These are phyloP conservation scores for Rhizopus arrhizus DNA, from an alignment of 371 early-diverging fungal species.

Conservation along the genomic window DNA sequence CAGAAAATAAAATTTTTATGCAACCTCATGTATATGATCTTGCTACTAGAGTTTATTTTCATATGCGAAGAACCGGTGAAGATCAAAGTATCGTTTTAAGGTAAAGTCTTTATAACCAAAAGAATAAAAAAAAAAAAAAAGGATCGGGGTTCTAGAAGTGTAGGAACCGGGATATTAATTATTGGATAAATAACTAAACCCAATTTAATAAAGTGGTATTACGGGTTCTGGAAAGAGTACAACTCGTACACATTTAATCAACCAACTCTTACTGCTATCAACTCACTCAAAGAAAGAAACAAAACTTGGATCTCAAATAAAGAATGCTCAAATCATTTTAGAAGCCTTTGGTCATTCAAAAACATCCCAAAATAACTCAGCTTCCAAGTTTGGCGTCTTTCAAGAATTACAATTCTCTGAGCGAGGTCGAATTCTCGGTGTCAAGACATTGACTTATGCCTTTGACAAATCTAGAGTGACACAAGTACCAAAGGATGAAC, in stretches of 20 bases:
- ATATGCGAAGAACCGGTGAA: conserved; percentile 78
- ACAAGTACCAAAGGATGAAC: conserved; percentile 52
- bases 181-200: conserved; percentile 1
- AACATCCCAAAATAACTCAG: conserved; percentile 70
- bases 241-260: conserved; percentile 62
- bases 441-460: conserved; percentile 82
- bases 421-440: conserved; percentile 83
- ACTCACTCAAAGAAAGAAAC: conserved; percentile 72
- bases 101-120: conserved; percentile 33
- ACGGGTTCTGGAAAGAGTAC: conserved; percentile 85
- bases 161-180: neutral
- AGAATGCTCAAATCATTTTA: conserved; percentile 66
- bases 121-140: neutral
- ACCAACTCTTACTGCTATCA: conserved; percentile 72
- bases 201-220: conserved; percentile 63
- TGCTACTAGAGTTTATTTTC: conserved; percentile 65
- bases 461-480: conserved; percentile 84
- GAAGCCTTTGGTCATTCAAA: conserved; percentile 80
- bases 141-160: neutral
- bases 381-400: conserved; percentile 79
- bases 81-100: conserved; percentile 75
- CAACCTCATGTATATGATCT: conserved; percentile 61
- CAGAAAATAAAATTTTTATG: conserved; percentile 25
- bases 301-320: conserved; percentile 71
- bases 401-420: conserved; percentile 86